Conservation (phyloP, 345 rosid genomes). For the Arabidopsis suecica region DNA sequence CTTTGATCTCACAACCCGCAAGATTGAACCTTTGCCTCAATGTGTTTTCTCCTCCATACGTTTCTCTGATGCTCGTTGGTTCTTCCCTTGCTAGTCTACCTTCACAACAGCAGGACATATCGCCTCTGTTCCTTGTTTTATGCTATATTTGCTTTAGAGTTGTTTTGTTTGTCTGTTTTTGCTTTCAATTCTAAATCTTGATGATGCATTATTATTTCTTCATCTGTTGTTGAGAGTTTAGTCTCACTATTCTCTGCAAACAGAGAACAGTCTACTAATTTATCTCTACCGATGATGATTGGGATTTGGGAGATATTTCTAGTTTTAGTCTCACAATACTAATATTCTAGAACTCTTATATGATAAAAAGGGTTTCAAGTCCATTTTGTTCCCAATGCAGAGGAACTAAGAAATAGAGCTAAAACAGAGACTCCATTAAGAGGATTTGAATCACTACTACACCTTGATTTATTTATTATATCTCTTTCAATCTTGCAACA, state of each 20-base stretch:
- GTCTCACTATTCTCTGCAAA: background rate
- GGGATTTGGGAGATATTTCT: background rate
- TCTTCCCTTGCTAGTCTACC: too few relatives aligned
- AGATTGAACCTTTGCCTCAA: too few relatives aligned
- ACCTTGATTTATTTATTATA: background rate
- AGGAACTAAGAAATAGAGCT: conserved; percentile 7
- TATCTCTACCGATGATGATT: background rate
- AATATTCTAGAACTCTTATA: background rate
- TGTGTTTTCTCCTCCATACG: too few relatives aligned
- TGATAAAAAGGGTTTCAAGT: background rate
- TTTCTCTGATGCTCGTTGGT: too few relatives aligned
- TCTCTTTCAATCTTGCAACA: background rate
- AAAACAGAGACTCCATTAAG: conserved; percentile 12
- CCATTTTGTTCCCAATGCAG: conserved; percentile 8
- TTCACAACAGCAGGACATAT: too few relatives aligned
- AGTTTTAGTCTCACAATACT: background rate
- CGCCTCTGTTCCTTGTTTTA: too few relatives aligned
- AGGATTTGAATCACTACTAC: conserved; percentile 1
- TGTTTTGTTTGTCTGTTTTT: background rate
- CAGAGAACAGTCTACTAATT: background rate
- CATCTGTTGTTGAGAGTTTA: background rate
- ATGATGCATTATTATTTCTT: background rate
- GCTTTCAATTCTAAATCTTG: background rate
- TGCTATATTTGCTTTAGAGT: background rate
- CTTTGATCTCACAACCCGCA: too few relatives aligned